Evolutionary conservation across 2,329 filamentous ascomycete genomes (phyloP).

Genomic region (Seiridium unicorne): DNA sequence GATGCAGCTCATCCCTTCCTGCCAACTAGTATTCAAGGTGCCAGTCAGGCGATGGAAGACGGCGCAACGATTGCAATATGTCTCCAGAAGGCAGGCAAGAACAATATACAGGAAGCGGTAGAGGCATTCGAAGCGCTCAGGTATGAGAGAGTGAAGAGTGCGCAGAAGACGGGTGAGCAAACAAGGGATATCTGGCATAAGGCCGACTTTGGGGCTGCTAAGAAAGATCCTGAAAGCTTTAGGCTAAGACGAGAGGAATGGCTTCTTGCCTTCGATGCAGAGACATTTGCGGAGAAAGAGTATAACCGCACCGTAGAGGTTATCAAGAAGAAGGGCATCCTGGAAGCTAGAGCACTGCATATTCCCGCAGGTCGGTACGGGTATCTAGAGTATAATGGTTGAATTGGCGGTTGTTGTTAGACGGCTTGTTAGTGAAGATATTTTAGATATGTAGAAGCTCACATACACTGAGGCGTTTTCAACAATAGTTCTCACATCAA

Average conservation of each 20-base stretch:
- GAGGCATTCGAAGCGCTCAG: slow-evolving; percentile 42
- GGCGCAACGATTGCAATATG: slow-evolving; percentile 44
- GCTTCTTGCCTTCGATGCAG: slow-evolving; percentile 48
- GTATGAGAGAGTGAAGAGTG: slow-evolving; percentile 44
- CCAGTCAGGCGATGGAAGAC: slow-evolving; percentile 48
- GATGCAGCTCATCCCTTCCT: slow-evolving; percentile 50
- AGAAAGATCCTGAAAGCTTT: slow-evolving; percentile 40
- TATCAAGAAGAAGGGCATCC: slow-evolving; percentile 17
- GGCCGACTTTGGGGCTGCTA: slow-evolving; percentile 45
- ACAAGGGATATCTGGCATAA: slow-evolving; percentile 52
- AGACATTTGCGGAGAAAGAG: slow-evolving; percentile 41
- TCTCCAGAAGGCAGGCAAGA: slow-evolving; percentile 31
- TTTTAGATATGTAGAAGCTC: too few species aligned
- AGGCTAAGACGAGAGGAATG: slow-evolving; percentile 45
- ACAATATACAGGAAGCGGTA: slow-evolving; percentile 37
- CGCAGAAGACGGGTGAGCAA: slow-evolving; percentile 45
- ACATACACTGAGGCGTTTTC: too few species aligned
- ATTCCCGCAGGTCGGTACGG: slow-evolving; percentile 23
- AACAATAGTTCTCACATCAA: too few species aligned
- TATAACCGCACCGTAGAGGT: slow-evolving; percentile 25
- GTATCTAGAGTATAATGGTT: slow-evolving; percentile 22
- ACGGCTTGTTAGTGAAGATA: too few species aligned
- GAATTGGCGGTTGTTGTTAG: background rate
- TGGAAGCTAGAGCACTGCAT: slow-evolving; percentile 20
- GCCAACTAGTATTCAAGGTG: slow-evolving; percentile 46